Base-by-base conservation (phyloP, 1,284 basidiomycete genomes). In the Trichosporon coremiiforme region DNA sequence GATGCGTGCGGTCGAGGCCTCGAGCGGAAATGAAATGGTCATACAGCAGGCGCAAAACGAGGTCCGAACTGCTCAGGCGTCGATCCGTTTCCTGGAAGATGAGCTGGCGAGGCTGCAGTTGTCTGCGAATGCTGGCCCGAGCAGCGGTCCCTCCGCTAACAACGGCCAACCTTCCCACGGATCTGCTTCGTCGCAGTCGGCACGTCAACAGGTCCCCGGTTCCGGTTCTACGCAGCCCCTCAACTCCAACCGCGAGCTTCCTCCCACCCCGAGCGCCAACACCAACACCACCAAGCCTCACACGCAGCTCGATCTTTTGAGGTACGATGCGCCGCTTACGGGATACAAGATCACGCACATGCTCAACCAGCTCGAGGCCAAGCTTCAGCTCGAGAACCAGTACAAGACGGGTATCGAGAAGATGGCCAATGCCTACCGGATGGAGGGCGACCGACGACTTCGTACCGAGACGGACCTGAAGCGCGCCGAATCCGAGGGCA, bases 301-400 rank as follows among this genome's bases (percentile, higher is more conserved):
- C 68, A 78, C 81, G 41, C 80, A 83, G 69, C 75, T 84, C 50
- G 97, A 99, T 86, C 86, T 99, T 74, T 93, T 98, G 84, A 96
- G 96, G 84, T 95, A 95, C 75, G 97, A 99, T 85, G 96, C 95
- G 47, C 96, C 96, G 22, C 90, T 96, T 80, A 96, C 94, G 25
- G 92, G 94, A 5, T 92, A 94, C 74, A 99, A 98, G 86, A 98
- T 99, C 82, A 93, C 94, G 63, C 90, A 90, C 76, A 98, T 98
- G 96, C 89, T 99, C 69, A 95, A 98, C 84, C 95, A 98, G 84
- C 90, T 99, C 75, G 95, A 99, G 84, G 98, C 98, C 89, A 99
- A 99, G 86, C 90, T 98, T 66, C 94, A 96, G 84, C 93, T 99
- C 75, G 97, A 99, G 84, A 90, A 92, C 86, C 95, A 99, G 85